Percentiles rank a stretch among this genome's conserved stretches.
Evolutionary conservation across 768 basidiomycete genomes (phyloP).

Genomic region (Leccinum subgranulosum): DNA sequence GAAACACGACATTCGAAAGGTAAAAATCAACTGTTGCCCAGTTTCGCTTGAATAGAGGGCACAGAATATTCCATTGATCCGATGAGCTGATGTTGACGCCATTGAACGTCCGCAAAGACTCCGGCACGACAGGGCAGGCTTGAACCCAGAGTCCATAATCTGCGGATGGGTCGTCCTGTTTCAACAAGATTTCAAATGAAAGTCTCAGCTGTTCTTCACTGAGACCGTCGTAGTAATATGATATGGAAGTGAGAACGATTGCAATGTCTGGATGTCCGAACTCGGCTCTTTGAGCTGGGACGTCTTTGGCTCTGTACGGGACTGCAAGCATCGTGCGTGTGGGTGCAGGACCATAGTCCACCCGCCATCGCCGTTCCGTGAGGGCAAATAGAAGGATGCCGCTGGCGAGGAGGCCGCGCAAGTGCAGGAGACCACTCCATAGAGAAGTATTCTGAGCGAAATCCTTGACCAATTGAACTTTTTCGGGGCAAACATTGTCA

Average conservation of each 20-base stretch:
- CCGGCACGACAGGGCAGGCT: slow-evolving; percentile 24
- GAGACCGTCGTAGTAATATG: slow-evolving; percentile 29
- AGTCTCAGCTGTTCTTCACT: background rate
- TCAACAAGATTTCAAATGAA: slow-evolving; percentile 24
- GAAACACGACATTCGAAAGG: slow-evolving; percentile 45
- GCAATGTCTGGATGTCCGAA: slow-evolving; percentile 37
- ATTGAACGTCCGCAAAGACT: slow-evolving; percentile 27
- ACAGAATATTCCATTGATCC: slow-evolving; percentile 29
- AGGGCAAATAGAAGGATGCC: slow-evolving; percentile 25
- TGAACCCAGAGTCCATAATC: slow-evolving; percentile 43
- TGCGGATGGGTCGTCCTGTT: slow-evolving; percentile 37
- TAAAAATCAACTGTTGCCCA: slow-evolving; percentile 44
- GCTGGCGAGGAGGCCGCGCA: slow-evolving; percentile 29
- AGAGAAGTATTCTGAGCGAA: background rate
- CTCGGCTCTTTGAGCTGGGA: slow-evolving; percentile 28
- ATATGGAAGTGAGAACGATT: slow-evolving; percentile 31
- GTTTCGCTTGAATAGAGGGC: slow-evolving; percentile 38
- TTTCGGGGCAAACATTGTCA: background rate
- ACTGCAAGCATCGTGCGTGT: slow-evolving; percentile 24
- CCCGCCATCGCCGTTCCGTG: slow-evolving; percentile 31
- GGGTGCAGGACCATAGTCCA: slow-evolving; percentile 28
- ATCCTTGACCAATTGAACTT: background rate
- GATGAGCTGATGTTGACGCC: slow-evolving; percentile 44
- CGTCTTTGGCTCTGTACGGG: slow-evolving; percentile 35
- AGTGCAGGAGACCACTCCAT: slow-evolving; percentile 2